Conservation (phyloP, 192 early-diverging fungal species). For the Spizellomyces punctatus region DNA sequence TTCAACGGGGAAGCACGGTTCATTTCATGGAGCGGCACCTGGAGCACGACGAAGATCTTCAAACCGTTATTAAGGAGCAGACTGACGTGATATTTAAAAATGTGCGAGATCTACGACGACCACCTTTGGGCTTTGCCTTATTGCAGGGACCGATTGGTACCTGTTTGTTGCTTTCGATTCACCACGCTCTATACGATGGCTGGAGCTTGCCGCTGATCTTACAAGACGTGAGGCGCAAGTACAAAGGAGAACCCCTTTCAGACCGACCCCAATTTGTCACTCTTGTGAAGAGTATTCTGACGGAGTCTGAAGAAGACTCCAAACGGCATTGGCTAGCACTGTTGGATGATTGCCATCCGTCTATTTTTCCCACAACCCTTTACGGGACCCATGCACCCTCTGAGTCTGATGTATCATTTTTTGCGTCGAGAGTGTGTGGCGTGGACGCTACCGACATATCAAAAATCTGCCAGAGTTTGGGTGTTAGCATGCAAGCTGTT, state of each 20-base stretch:
- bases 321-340: constrained; percentile 9
- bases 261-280: constrained; percentile 10
- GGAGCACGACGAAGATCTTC: background rate
- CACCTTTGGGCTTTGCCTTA: background rate
- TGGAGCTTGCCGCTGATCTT: constrained; percentile 32
- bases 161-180: constrained; percentile 32
- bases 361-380: constrained; percentile 6
- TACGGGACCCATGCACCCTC: background rate
- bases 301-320: background rate
- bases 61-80: constrained; percentile 5
- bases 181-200: constrained; percentile 40
- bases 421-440: background rate
- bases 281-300: constrained; percentile 4
- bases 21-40: background rate
- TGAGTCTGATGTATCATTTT: background rate
- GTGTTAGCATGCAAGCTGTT: constrained; percentile 16
- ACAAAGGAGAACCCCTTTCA: background rate
- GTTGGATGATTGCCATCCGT: constrained; percentile 7
- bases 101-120: background rate
- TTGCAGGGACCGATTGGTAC: background rate
- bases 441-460: background rate
- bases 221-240: constrained; percentile 24
- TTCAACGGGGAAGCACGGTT: background rate
- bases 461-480: background rate
- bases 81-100: background rate